A percentile compares a stretch with the other conserved stretches of the same genome.
Evolutionary conservation across 2,329 filamentous ascomycete species (phyloP).

Genomic region (Aspergillus sp.): DNA sequence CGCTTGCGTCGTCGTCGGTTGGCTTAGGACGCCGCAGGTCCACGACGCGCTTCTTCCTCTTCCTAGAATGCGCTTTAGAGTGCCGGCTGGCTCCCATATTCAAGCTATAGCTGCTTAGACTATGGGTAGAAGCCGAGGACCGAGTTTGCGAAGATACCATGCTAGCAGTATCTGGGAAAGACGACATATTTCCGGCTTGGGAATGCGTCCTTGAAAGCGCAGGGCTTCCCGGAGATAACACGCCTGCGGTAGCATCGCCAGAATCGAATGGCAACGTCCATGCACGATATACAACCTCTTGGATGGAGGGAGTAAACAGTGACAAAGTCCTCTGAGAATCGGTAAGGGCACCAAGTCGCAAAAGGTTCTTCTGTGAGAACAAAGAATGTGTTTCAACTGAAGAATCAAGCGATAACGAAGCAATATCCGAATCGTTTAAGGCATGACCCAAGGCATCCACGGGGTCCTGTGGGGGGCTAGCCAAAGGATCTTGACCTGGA

Average conservation of each 20-base stretch:
- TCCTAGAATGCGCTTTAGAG: slow-evolving; percentile 44
- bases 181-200: slow-evolving; percentile 65
- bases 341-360: slow-evolving; percentile 76
- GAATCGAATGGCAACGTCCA: slow-evolving; percentile 80
- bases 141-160: slow-evolving; percentile 66
- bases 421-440: slow-evolving; percentile 72
- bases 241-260: slow-evolving; percentile 52
- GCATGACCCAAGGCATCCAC: slow-evolving; percentile 78
- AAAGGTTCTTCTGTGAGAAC: slow-evolving; percentile 92
- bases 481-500: slow-evolving; percentile 72
- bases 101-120: slow-evolving; percentile 41
- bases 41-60: slow-evolving; percentile 51
- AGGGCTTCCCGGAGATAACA: slow-evolving; percentile 45
- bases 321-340: slow-evolving; percentile 90
- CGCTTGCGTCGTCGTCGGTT: slow-evolving; percentile 40
- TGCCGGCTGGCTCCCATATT: slow-evolving; percentile 43
- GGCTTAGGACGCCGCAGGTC: slow-evolving; percentile 45
- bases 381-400: slow-evolving; percentile 80
- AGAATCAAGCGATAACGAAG: slow-evolving; percentile 74
- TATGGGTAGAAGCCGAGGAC: slow-evolving; percentile 34
- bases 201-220: slow-evolving; percentile 65
- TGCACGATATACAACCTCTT: slow-evolving; percentile 86
- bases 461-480: slow-evolving; percentile 76
- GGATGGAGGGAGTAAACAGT: slow-evolving; percentile 85
- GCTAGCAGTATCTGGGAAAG: slow-evolving; percentile 71